These are phyloP conservation scores for Dioscorea zingiberensis DNA, from an alignment of 106 monocot species.

Conservation along the genomic window DNA sequence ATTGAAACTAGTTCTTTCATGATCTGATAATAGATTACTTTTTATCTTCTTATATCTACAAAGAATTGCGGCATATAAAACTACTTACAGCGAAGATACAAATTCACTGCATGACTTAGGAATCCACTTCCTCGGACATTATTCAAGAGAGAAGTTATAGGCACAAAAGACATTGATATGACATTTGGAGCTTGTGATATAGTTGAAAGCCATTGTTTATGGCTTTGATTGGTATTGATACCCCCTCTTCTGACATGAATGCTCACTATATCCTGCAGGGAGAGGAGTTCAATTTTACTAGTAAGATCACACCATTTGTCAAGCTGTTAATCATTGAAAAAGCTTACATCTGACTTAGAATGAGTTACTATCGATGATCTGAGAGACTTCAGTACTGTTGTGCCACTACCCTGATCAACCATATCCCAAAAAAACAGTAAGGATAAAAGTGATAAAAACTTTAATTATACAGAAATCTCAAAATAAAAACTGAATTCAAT, in stretches of 20 bases:
- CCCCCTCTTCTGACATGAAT: conserved; percentile 65
- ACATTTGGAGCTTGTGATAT: conserved; percentile 49
- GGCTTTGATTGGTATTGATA: conserved; percentile 42
- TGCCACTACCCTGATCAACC: conserved; percentile 7
- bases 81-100: conserved; percentile 79
- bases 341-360: conserved; percentile 54
- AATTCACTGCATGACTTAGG: conserved; percentile 72
- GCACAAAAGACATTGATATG: conserved; percentile 70
- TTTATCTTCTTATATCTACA: too few relatives aligned
- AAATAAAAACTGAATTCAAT: not conserved
- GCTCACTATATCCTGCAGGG: conserved; percentile 46
- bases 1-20: too few relatives aligned
- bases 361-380: conserved; percentile 39
- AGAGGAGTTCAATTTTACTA: not conserved
- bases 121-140: conserved; percentile 68
- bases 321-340: not conserved
- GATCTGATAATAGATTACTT: too few relatives aligned
- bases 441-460: too few relatives aligned
- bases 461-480: not conserved
- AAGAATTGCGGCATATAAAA: not conserved
- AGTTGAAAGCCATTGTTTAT: conserved; percentile 63
- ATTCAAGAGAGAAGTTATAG: conserved; percentile 60
- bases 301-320: not conserved
- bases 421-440: not conserved
- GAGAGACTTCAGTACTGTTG: conserved; percentile 20